Conservation (phyloP, 1,139 yeast species). For the Magnusiomyces tetraspermus region DNA sequence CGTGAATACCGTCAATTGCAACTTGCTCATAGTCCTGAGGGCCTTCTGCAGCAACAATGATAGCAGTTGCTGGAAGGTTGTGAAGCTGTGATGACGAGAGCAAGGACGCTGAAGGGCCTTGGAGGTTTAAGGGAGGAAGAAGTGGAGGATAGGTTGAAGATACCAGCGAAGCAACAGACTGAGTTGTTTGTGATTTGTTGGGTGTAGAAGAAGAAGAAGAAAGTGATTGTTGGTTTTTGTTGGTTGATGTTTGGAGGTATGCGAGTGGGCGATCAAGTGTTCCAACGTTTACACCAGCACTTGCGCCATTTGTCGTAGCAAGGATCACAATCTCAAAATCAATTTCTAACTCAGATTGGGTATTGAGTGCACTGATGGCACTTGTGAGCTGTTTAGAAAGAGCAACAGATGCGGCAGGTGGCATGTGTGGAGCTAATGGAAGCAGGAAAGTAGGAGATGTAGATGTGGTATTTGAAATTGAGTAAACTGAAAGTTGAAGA, state of each 20-base stretch:
- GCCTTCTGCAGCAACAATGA: slow-evolving; percentile 26
- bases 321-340: background rate
- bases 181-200: background rate
- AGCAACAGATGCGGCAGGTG: slow-evolving; percentile 1
- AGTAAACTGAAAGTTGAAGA: background rate
- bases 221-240: background rate
- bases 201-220: background rate
- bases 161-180: background rate
- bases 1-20: slow-evolving; percentile 18
- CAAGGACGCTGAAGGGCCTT: slow-evolving; percentile 25
- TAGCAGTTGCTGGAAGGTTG: slow-evolving; percentile 18
- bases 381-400: background rate
- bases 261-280: slow-evolving; percentile 6
- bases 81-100: slow-evolving; percentile 18
- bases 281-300: slow-evolving; percentile 6
- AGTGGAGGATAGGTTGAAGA: slow-evolving; percentile 6
- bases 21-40: slow-evolving; percentile 25
- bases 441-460: background rate
- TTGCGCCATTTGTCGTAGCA: background rate
- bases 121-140: slow-evolving; percentile 22
- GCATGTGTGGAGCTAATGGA: slow-evolving; percentile 8
- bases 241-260: background rate
- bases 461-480: background rate
- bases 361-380: background rate
- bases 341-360: background rate